Evolutionary conservation across 1,284 basidiomycete species (phyloP).

Genomic region (Malassezia furfur): DNA sequence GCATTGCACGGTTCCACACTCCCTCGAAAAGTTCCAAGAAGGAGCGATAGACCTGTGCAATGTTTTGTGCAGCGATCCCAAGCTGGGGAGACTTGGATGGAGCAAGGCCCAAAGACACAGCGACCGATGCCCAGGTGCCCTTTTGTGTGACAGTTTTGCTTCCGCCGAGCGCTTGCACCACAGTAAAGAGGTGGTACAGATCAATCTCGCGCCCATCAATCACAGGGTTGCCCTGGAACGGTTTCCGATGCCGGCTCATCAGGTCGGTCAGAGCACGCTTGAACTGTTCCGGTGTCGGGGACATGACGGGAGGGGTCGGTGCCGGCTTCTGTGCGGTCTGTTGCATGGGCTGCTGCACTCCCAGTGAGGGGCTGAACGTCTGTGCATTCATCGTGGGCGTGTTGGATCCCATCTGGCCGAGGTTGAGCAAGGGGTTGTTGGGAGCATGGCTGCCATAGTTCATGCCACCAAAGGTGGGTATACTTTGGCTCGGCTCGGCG

Average conservation of each 20-base stretch:
- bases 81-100: conserved; percentile 29
- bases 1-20: conserved; percentile 40
- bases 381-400: not conserved
- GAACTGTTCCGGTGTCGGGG: conserved; percentile 37
- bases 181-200: conserved; percentile 36
- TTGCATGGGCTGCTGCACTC: not conserved
- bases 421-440: conserved; percentile 4
- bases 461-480: not conserved
- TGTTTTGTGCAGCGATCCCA: conserved; percentile 22
- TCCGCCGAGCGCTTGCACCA: conserved; percentile 38
- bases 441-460: not conserved
- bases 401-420: not conserved
- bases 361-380: not conserved
- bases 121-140: conserved; percentile 32
- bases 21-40: conserved; percentile 40
- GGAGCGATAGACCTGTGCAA: conserved; percentile 31
- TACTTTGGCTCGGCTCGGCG: conserved; percentile 16
- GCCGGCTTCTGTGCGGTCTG: not conserved
- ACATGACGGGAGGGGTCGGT: conserved; percentile 15
- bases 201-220: conserved; percentile 33
- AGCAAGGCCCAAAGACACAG: conserved; percentile 32
- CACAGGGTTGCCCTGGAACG: conserved; percentile 28
- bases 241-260: conserved; percentile 35
- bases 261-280: conserved; percentile 37
- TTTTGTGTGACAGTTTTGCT: conserved; percentile 37